Conservation (phyloP, 768 basidiomycete species). For the Leccinum disarticulatum region DNA sequence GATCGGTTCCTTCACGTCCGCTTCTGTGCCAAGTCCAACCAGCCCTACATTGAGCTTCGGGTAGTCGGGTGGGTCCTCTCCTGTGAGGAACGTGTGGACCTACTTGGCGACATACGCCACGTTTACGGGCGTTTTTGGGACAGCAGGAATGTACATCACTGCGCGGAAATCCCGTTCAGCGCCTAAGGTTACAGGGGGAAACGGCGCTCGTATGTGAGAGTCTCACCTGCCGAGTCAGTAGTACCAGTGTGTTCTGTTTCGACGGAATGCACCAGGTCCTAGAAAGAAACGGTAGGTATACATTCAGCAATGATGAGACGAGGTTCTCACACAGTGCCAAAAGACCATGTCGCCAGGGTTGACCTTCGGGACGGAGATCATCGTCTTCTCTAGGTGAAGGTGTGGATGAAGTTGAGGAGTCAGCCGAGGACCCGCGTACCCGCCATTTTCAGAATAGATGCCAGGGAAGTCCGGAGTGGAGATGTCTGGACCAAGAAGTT, state of each 20-base stretch:
- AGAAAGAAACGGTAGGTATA: slow-evolving; percentile 7
- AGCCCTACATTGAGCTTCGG: slow-evolving; percentile 48
- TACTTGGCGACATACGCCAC: slow-evolving; percentile 61
- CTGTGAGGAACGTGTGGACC: slow-evolving; percentile 56
- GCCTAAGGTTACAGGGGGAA: neutral
- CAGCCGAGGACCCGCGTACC: slow-evolving; percentile 43
- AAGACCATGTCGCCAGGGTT: slow-evolving; percentile 77
- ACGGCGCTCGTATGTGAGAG: neutral
- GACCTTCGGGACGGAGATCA: slow-evolving; percentile 71
- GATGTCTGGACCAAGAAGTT: slow-evolving; percentile 36
- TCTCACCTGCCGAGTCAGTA: slow-evolving; percentile 54
- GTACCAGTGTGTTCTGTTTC: slow-evolving; percentile 52
- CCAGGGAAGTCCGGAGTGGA: slow-evolving; percentile 54
- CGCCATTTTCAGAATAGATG: slow-evolving; percentile 28
- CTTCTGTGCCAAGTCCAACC: slow-evolving; percentile 39
- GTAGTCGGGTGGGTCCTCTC: slow-evolving; percentile 72
- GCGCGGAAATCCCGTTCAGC: neutral
- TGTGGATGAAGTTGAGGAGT: slow-evolving; percentile 65
- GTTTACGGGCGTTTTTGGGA: slow-evolving; percentile 64
- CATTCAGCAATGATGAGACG: neutral
- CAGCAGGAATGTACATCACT: slow-evolving; percentile 81
- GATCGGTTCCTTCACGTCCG: slow-evolving; percentile 37
- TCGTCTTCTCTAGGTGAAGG: slow-evolving; percentile 57
- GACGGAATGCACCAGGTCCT: slow-evolving; percentile 49
- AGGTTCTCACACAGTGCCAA: slow-evolving; percentile 59